Conservation (phyloP, 164 flowering plant genomes). For the Magnolia changhungtana region DNA sequence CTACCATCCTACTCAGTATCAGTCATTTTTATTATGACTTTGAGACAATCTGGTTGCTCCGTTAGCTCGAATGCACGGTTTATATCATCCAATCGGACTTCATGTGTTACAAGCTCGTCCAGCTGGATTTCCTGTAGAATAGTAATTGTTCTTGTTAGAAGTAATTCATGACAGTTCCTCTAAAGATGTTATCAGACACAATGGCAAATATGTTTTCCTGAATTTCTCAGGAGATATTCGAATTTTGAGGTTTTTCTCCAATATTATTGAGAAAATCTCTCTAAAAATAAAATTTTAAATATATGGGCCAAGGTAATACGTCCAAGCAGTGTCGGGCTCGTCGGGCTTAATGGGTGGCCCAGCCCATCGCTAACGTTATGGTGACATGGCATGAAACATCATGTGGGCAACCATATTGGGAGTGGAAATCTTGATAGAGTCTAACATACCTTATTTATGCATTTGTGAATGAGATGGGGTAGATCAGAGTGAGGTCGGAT, state of each 20-base stretch:
- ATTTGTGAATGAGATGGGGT: slow-evolving; percentile 31
- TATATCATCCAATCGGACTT: slow-evolving; percentile 36
- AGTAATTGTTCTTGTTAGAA: too few relatives aligned
- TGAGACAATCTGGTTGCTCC: slow-evolving; percentile 35
- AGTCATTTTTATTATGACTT: slow-evolving; percentile 20
- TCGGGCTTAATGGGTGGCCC: too few relatives aligned
- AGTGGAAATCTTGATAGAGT: not conserved
- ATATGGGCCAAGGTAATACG: too few relatives aligned
- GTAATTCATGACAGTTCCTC: too few relatives aligned
- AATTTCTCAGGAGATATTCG: not conserved
- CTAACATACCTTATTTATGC: slow-evolving; percentile 37
- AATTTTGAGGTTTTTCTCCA: not conserved
- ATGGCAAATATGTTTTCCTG: too few relatives aligned
- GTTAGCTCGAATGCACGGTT: slow-evolving; percentile 28
- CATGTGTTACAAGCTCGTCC: slow-evolving; percentile 41
- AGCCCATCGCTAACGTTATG: too few relatives aligned
- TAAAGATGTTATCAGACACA: too few relatives aligned
- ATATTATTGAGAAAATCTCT: too few relatives aligned
- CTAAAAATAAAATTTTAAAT: too few relatives aligned
- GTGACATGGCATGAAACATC: too few relatives aligned
- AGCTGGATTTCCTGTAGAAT: slow-evolving; percentile 37
- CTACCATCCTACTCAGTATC: not conserved
- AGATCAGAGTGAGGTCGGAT: slow-evolving; percentile 39
- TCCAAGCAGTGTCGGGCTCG: too few relatives aligned
- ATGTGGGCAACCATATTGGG: too few relatives aligned